phyloP scores from a whole-genome alignment of 805 yeast species.

The Candida insectorum region DNA sequence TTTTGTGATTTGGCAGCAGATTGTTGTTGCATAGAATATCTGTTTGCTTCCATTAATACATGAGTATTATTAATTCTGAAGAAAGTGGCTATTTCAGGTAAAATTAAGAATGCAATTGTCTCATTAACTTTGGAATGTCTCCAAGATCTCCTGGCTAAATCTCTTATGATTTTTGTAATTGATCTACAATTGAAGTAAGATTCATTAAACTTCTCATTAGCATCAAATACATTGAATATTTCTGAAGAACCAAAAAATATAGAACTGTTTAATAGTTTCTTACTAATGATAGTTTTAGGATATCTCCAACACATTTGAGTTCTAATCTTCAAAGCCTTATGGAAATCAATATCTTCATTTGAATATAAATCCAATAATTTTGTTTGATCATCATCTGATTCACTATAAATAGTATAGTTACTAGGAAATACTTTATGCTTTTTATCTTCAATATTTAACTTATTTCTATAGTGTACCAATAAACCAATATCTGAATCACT shows the following conservation, averaged over 20 bases:
- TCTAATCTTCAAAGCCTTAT: conserved; percentile 71
- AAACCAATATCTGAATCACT: conserved; percentile 67
- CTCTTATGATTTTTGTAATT: conserved; percentile 70
- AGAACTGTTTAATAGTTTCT: conserved; percentile 68
- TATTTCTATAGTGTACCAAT: conserved; percentile 72
- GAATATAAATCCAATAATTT: conserved; percentile 70
- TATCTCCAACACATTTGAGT: conserved; percentile 88
- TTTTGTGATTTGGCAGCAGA: conserved; percentile 32
- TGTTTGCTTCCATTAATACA: conserved; percentile 86
- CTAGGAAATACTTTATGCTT: conserved; percentile 55
- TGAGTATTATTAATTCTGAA: conserved; percentile 75
- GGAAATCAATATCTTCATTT: conserved; percentile 62
- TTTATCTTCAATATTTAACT: conserved; percentile 73
- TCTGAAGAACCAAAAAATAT: conserved; percentile 47
- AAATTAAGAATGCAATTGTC: conserved; percentile 62
- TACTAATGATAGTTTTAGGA: conserved; percentile 75
- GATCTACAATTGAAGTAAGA: conserved; percentile 45
- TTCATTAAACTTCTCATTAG: conserved; percentile 32
- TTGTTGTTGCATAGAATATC: conserved; percentile 65
- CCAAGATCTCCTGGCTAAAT: conserved; percentile 91
- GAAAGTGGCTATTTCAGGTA: conserved; percentile 70
- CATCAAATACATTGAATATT: conserved; percentile 49
- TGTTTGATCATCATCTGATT: conserved; percentile 39
- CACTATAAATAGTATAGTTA: conserved; percentile 65
- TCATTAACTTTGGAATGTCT: conserved; percentile 58